Base-by-base conservation (phyloP, 129 eudicot species). In the Tagetes erecta region DNA sequence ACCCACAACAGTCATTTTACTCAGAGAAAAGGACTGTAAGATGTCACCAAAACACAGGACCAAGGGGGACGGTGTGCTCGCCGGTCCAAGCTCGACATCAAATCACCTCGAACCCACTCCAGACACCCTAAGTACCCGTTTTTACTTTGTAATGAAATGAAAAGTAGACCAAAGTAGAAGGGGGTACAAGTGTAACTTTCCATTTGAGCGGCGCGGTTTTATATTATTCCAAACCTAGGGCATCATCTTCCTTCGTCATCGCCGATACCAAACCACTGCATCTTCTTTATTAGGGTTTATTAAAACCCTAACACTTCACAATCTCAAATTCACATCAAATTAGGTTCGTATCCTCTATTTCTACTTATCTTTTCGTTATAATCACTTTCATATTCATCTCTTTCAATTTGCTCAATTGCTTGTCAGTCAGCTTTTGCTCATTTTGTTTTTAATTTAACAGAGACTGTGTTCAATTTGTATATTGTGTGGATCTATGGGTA, bases 401-500 rank as follows among this genome's bases (percentile, higher is more conserved):
- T 7, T 52, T 9, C 64, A 51, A 11, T 59, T 58, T 49, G 53
- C 44, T 75, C 56, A 14, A 40, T 31, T 74, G 8, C 8, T 60
- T 31, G 13, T 31, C 33, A 6, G 67, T 34, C 41, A 65, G 10
- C 55, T 52, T 67, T 39, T 27, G 2, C 42, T 8, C 56, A 27
- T 31, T 76, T 52, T 52, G 4, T 8, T 40, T 38, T 49, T 39
- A 53, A 50, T 75, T 75, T 52, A 27, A 41, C 79, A 51, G 47
- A 46, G 8, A 36, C 67, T 76, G 66, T 3, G 4, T 66, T 53
- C 3, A 39, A 35, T 12, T 57, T 39, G 42, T 44, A 34, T 20
- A 49, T 64, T 34, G 46, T 66, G 30, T 13, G 0, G 4, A 53
- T 49, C 46, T 37, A 86, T 86, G 90, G 87, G 85, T 8, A 83